A percentile compares a stretch with the other conserved stretches of the same genome.
Conservation (phyloP, 192 early-diverging fungal genomes). For the Podila verticillata region DNA sequence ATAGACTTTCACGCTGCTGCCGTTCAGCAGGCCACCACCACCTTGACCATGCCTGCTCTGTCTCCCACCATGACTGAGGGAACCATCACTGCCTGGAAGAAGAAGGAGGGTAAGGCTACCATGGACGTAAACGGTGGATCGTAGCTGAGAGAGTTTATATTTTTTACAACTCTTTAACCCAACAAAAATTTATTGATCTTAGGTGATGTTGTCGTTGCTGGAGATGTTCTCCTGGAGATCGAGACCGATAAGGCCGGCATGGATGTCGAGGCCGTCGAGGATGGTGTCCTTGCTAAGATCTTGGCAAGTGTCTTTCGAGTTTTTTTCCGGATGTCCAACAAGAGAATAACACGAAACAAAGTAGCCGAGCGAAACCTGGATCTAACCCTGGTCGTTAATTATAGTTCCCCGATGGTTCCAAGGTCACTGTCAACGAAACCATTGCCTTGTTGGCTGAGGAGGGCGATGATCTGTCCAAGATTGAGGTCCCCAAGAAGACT, state of each 20-base stretch:
- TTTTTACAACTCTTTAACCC: neutral
- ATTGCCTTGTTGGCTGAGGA: constrained; percentile 91
- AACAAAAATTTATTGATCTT: neutral
- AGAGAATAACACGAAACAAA: neutral
- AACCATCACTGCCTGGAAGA: constrained; percentile 93
- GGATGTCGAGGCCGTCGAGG: constrained; percentile 98
- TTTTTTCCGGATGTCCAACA: neutral
- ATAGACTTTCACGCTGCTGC: constrained; percentile 63
- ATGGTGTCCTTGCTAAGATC: constrained; percentile 95
- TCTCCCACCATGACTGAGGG: constrained; percentile 98
- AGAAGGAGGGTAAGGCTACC: constrained; percentile 68
- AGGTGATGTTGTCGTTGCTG: constrained; percentile 88
- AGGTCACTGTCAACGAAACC: constrained; percentile 78
- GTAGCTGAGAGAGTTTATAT: neutral
- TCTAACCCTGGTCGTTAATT: neutral
- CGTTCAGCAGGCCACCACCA: constrained; percentile 55
- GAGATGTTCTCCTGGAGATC: constrained; percentile 94
- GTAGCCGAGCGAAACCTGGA: neutral
- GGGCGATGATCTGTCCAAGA: constrained; percentile 83
- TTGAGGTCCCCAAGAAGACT: constrained; percentile 69
- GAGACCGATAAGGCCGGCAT: constrained; percentile 99
- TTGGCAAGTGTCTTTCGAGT: constrained; percentile 58
- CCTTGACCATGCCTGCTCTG: constrained; percentile 92
- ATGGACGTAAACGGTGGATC: neutral
- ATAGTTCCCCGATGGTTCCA: constrained; percentile 68